These are phyloP conservation scores for Eimeria maxima DNA, from an alignment of 169 alveolate genomes.

Conservation along the genomic window DNA sequence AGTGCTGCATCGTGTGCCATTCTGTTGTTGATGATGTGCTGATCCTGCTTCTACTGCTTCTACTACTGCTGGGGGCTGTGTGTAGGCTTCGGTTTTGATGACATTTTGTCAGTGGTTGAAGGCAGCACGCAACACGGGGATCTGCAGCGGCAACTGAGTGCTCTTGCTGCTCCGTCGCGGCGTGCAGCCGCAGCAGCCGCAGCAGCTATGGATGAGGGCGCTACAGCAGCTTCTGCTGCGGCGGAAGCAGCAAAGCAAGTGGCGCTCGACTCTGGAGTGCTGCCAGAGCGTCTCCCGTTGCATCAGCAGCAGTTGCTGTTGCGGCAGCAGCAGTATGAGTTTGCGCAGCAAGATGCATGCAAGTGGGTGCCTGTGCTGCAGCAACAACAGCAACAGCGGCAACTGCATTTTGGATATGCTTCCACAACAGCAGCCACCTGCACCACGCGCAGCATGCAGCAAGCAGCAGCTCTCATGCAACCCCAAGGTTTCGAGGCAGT, in stretches of 20 bases:
- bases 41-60: not conserved
- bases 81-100: constrained; percentile 25
- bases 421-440: not conserved
- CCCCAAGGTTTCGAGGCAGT: constrained; percentile 18
- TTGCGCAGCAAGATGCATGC: not conserved
- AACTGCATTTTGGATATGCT: no score
- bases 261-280: constrained; percentile 49
- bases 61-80: not conserved
- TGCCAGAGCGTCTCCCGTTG: constrained; percentile 32
- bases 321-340: not conserved
- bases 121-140: constrained; percentile 56
- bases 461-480: constrained; percentile 11
- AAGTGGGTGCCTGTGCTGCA: not conserved
- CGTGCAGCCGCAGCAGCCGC: constrained; percentile 43
- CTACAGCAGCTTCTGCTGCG: not conserved
- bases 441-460: not conserved
- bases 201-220: constrained; percentile 25
- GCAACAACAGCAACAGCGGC: not conserved
- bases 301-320: not conserved
- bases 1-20: not conserved
- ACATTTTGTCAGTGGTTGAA: not conserved
- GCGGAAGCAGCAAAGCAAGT: constrained; percentile 5
- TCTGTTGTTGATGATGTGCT: not conserved
- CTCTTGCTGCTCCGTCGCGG: constrained; percentile 46
- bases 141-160: constrained; percentile 54